Percentiles rank a stretch among this genome's conserved stretches.
Conservation (phyloP, 108 stramenopile genomes). For the Parietichytrium sp. region DNA sequence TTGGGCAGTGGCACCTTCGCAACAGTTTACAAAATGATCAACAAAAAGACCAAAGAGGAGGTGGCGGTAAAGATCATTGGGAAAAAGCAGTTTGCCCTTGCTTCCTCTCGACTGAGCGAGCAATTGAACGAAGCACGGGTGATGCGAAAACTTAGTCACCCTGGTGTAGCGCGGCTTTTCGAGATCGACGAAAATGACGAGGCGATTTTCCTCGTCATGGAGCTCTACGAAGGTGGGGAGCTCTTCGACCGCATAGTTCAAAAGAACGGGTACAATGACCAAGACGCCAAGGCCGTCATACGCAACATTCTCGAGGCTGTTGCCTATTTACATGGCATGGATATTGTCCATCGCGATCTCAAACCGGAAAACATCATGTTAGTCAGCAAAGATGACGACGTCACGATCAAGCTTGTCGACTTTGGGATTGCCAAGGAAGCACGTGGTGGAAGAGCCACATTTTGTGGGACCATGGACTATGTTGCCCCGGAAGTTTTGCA, state of each 20-base stretch:
- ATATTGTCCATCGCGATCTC: conserved; percentile 48
- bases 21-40: neutral
- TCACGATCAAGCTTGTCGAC: conserved; percentile 43
- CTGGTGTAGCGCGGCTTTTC: neutral
- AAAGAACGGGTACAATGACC: neutral
- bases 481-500: conserved; percentile 39
- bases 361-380: conserved; percentile 53
- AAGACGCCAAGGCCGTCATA: neutral
- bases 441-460: neutral
- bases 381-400: neutral
- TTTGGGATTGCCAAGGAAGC: conserved; percentile 44
- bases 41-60: neutral
- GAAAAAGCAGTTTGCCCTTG: neutral
- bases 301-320: neutral
- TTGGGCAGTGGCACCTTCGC: conserved; percentile 28
- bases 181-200: neutral
- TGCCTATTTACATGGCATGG: conserved; percentile 6
- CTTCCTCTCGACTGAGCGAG: neutral
- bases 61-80: neutral
- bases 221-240: conserved; percentile 43
- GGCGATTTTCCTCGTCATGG: conserved; percentile 39
- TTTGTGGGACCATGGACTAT: conserved; percentile 37
- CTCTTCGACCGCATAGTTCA: conserved; percentile 43
- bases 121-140: conserved; percentile 35
- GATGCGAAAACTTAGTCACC: conserved; percentile 33